Base-by-base conservation (phyloP, 2,329 filamentous ascomycete species). In the Penicillium sp. region DNA sequence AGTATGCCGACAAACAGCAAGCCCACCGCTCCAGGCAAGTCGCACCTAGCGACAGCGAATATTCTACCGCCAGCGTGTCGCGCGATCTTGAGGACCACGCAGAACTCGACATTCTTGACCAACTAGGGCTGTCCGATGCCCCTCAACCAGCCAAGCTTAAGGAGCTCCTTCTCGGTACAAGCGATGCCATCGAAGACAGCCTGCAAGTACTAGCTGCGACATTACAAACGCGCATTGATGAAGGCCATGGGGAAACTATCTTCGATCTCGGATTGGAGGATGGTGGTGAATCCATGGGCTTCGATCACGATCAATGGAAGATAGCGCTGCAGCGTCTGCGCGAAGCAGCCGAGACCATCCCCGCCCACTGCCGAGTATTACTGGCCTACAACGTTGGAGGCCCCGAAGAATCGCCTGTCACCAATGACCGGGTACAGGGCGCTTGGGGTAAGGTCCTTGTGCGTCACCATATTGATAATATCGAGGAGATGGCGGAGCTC, bases 1-100 rank as follows among this genome's bases (percentile, higher is more conserved):
- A 99, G 70, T 97, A 97, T 70, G 94, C 97, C 64, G 92, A 97
- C 75, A 89, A 92, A 73, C 93, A 97, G 74, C 94, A 97, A 75
- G 87, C 87, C 25, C 73, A 70, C 27, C 75, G 76, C 42, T 69
- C 72, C 15, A 66, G 62, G 47, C 77, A 76, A 42, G 63, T 72
- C 10, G 68, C 73, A 13, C 72, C 75, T 12, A 76, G 73, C 62
- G 75, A 79, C 57, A 78, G 73, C 63, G 74, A 73, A 35, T 75
- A 77, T 57, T 73, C 73, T 31, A 78, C 73, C 5, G 68, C 68
- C 2, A 72, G 66, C 45, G 65, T 69, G 21, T 70, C 71, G 48
- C 69, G 64, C 48, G 69, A 69, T 35, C 68, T 77, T 37, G 85
- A 90, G 68, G 87, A 94, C 63, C 90, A 93, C 71, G 91, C 93